Evolutionary conservation across 1,139 yeast species (phyloP), one percentile per base, ranked within the genome.

Genomic region (Taphrina flavorubra): DNA sequence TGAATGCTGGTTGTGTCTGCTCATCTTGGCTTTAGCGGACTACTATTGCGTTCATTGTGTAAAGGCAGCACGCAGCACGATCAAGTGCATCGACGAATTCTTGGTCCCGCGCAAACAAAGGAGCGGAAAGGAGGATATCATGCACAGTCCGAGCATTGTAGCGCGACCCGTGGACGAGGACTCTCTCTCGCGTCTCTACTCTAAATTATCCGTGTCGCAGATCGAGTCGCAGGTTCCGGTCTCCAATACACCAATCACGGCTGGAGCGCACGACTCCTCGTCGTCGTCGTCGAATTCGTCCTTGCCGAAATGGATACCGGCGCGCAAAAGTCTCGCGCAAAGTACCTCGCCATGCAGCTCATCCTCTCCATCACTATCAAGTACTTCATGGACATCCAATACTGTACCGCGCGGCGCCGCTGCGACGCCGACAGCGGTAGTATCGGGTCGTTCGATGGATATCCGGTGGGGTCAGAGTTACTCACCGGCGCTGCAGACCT

Each of bases 401-500:
- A 16, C 58, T 1, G 2, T 16, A 53, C 13, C 58, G 20, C 42
- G 31, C 18, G 18, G 11, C 58, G 16, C 20, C 25, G 16, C 10
- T 53, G 58, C 16, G 42, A 39, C 14, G 58, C 42, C 16, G 2
- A 25, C 31, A 4, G 4, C 31, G 31, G 1, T 4, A 25, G 31
- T 25, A 25, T 25, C 31, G 31, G 31, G 31, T 25, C 39, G 42
- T 10, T 53, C 57, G 16, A 53, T 37, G 57, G 42, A 37, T 18
- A 16, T 53, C 57, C 31, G 16, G 42, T 53, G 57, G 57, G 57
- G 57, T 13, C 42, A 53, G 34, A 8, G 42, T 16, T 20, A 53
- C 25, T 14, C 42, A 1, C 20, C 42, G 40, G 34, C 57, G 16
- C n/a, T 49, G 36, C 53, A 49, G 53, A 53, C 57, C 2, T 34